These are phyloP conservation scores for Wickerhamiella occidentalis DNA, from an alignment of 805 yeast species.

Conservation along the genomic window DNA sequence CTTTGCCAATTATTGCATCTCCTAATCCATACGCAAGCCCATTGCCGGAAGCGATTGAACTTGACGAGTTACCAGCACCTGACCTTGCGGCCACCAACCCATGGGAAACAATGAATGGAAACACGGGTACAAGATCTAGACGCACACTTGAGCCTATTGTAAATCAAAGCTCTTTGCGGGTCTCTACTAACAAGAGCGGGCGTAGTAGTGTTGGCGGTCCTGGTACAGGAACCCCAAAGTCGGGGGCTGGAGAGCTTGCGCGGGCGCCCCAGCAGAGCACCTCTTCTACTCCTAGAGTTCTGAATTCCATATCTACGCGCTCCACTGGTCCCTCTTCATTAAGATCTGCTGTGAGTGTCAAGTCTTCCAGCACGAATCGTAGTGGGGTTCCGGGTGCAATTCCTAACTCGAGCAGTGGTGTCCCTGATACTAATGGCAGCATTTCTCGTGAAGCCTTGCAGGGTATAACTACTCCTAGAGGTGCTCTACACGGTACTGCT, in stretches of 20 bases:
- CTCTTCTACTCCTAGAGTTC: neutral
- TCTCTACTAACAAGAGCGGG: neutral
- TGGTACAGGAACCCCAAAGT: too few relatives aligned
- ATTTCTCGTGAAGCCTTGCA: too few relatives aligned
- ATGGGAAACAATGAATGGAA: neutral
- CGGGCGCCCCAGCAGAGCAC: too few relatives aligned
- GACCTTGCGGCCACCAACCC: neutral
- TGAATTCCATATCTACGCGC: neutral
- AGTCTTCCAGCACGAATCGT: neutral
- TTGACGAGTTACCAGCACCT: neutral
- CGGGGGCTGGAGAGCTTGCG: too few relatives aligned
- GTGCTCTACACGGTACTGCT: neutral
- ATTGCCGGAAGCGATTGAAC: neutral
- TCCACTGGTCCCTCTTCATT: neutral
- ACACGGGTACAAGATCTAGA: neutral
- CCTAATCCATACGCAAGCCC: slow-evolving; percentile 1
- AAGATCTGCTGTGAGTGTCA: neutral
- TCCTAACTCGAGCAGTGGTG: neutral
- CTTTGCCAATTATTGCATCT: neutral
- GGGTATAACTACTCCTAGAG: too few relatives aligned
- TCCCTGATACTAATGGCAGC: neutral
- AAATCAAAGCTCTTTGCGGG: neutral
- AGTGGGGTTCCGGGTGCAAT: neutral
- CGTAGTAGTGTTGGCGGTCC: neutral
- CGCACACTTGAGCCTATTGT: slow-evolving; percentile 1